Evolutionary conservation across 768 basidiomycete species (phyloP).

Genomic region (Mycena amicta): DNA sequence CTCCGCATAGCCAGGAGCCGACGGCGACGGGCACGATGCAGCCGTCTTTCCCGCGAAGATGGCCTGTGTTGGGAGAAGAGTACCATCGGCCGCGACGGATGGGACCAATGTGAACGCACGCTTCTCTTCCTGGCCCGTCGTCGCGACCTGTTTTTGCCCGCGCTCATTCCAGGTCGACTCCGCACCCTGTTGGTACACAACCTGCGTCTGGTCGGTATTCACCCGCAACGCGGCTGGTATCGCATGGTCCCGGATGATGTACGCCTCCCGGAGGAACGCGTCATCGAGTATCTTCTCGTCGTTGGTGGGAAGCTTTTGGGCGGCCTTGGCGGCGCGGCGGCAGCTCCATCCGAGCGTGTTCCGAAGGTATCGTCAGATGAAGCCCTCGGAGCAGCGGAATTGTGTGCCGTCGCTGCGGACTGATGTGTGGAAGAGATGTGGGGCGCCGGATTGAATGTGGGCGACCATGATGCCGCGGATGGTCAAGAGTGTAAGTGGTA

Average conservation of each 20-base stretch:
- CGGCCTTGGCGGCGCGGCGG: constrained; percentile 28
- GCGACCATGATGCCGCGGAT: constrained; percentile 29
- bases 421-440: constrained; percentile 6
- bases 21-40: constrained; percentile 26
- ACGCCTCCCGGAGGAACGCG: constrained; percentile 26
- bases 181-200: constrained; percentile 27
- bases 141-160: constrained; percentile 38
- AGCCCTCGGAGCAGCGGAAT: constrained; percentile 28
- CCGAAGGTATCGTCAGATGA: constrained; percentile 27
- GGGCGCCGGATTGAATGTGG: constrained; percentile 8
- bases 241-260: constrained; percentile 27
- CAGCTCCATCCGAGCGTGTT: constrained; percentile 15
- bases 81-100: constrained; percentile 32
- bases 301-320: constrained; percentile 34
- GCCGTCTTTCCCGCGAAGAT: constrained; percentile 36
- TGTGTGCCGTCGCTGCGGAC: constrained; percentile 11
- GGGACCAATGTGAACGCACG: constrained; percentile 42
- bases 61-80: constrained; percentile 40
- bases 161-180: constrained; percentile 32
- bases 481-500: constrained; percentile 21
- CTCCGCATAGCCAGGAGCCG: constrained; percentile 22
- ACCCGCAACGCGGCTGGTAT: constrained; percentile 31
- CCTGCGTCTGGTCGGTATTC: constrained; percentile 42
- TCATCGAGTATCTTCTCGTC: constrained; percentile 15
- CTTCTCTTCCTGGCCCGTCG: constrained; percentile 42